Evolutionary conservation across 495 filamentous ascomycete species (phyloP), one percentile per base, ranked within the genome.

Genomic region (Pyronema domesticum): DNA sequence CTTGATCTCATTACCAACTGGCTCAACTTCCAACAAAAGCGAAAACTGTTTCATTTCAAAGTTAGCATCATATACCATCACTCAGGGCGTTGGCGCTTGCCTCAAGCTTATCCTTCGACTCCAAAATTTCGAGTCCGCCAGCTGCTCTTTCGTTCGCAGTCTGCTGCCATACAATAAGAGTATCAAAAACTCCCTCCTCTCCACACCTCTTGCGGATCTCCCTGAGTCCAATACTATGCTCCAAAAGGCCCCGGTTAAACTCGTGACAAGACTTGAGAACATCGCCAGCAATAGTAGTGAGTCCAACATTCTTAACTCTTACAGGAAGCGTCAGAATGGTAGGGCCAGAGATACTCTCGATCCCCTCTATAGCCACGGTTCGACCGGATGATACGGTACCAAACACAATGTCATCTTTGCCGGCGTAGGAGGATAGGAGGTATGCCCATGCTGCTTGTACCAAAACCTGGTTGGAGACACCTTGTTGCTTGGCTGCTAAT

Each of bases 161-260:
- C 62, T 89, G 79, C 55, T 93, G 86, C 72, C 86, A 93, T 6
- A 86, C 78, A 47, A 89, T 72, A 1, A 89, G 70, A 0, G 79
- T 74, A 51, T 89, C 81, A 55, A 85, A 89, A 3, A 86, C 68
- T 1, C 74, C 62, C 11, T 72, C 65, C 0, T 80, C 55, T 0
- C 71, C 73, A 30, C 71, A 76, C 0, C 65, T 62, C 48, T 72
- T 76, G 57, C 78, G 83, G 54, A 93, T 84, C 14, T 85, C 78
- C 0, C 73, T 67, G 13, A 89, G 68, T 1, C 82, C 73, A 35
- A 86, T 56, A 34, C 71, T 72, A 60, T 84, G 70, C 9, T 72
- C 70, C 6, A 89, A 68, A 37, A 77, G 69, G n/a, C 72, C 72
- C 45, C 78, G 70, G 58, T 81, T 85, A 5, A 69, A 69, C 13